phyloP scores from a whole-genome alignment of 1,139 yeast genomes.

The Taphrina deformans region DNA sequence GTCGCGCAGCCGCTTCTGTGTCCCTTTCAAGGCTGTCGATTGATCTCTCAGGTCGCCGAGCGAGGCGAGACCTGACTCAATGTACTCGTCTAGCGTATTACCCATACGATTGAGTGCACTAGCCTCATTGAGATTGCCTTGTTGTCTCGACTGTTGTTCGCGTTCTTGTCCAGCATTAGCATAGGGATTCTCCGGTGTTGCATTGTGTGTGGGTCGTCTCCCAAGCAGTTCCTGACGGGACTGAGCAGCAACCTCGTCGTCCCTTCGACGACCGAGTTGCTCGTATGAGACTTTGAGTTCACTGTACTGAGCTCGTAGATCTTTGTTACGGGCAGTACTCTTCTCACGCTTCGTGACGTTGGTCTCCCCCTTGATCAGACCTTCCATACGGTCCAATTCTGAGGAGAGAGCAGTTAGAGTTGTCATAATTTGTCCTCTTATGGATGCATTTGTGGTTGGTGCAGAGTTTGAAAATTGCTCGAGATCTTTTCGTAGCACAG shows the following conservation, averaged over 20 bases:
- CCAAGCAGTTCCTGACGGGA: conserved; percentile 29
- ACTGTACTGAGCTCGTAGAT: conserved; percentile 6
- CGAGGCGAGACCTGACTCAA: conserved; percentile 85
- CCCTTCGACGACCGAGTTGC: not conserved
- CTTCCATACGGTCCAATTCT: conserved; percentile 13
- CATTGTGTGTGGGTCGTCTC: conserved; percentile 26
- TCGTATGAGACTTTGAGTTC: conserved; percentile 17
- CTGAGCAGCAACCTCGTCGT: conserved; percentile 9
- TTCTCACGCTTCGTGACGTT: conserved; percentile 18
- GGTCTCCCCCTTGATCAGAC: conserved; percentile 16
- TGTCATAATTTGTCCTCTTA: conserved; percentile 19
- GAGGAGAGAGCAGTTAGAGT: conserved; percentile 9
- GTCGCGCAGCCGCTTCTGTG: conserved; percentile 66
- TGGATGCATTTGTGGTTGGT: conserved; percentile 1
- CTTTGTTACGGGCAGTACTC: not conserved
- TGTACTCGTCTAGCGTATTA: conserved; percentile 79
- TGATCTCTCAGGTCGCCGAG: conserved; percentile 86
- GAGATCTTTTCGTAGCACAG: conserved; percentile 17
- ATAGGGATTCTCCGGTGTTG: conserved; percentile 32
- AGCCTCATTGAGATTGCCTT: conserved; percentile 41
- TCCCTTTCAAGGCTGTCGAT: conserved; percentile 64
- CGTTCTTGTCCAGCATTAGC: conserved; percentile 11
- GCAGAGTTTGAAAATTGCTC: conserved; percentile 5
- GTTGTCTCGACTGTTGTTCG: conserved; percentile 24
- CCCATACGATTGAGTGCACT: conserved; percentile 68